phyloP scores from a whole-genome alignment of 75 land plant species.

The Isoetes taiwanensis region DNA sequence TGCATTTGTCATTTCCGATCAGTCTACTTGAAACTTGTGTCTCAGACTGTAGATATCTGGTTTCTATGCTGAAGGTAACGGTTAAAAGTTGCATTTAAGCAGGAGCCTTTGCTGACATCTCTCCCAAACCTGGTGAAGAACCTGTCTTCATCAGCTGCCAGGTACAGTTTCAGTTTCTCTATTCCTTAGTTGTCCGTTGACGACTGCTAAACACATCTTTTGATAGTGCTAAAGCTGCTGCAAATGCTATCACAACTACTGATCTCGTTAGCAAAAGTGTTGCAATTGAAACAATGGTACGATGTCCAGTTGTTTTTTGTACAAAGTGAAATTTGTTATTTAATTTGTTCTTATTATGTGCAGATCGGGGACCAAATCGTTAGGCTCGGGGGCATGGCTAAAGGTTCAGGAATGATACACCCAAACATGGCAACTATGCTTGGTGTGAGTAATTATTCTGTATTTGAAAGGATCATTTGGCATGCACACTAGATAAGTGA shows the following conservation, averaged over 20 bases:
- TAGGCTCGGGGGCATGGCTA: slow-evolving; percentile 90
- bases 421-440: slow-evolving; percentile 99
- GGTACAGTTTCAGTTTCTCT: slow-evolving; percentile 31
- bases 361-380: slow-evolving; percentile 62
- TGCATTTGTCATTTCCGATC: no score
- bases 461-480: background rate
- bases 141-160: slow-evolving; percentile 46
- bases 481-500: no score
- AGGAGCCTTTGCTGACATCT: slow-evolving; percentile 74
- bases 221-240: slow-evolving; percentile 77
- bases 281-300: slow-evolving; percentile 72
- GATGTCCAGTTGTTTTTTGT: slow-evolving; percentile 1
- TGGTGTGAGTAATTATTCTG: slow-evolving; percentile 40
- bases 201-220: background rate
- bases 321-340: background rate
- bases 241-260: slow-evolving; percentile 93
- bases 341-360: background rate
- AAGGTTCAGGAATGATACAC: slow-evolving; percentile 99
- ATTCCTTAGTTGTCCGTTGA: background rate
- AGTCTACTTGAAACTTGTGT: no score
- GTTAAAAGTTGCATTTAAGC: background rate
- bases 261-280: slow-evolving; percentile 97
- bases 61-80: background rate
- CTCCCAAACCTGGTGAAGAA: slow-evolving; percentile 63
- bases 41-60: no score